Conservation (phyloP, 2,329 filamentous ascomycete species). For the Xylariaceae sp. region DNA sequence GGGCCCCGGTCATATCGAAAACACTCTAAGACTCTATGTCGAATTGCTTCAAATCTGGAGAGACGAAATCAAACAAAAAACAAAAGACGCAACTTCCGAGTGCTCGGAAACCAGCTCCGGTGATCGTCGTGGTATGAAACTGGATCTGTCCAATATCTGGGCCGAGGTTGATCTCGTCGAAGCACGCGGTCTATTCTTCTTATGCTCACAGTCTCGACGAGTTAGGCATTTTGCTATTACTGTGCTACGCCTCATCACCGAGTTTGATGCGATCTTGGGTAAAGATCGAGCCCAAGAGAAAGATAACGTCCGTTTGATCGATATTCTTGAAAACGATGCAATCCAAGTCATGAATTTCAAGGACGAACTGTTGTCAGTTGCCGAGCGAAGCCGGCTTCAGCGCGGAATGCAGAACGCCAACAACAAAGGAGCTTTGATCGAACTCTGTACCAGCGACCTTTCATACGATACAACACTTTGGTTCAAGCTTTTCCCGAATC, state of each 20-base stretch:
- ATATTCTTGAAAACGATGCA: constrained; percentile 86
- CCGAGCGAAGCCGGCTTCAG: constrained; percentile 86
- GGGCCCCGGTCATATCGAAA: constrained; percentile 89
- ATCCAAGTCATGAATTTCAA: constrained; percentile 86
- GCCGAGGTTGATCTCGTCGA: constrained; percentile 96
- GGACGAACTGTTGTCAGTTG: constrained; percentile 83
- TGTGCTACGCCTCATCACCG: constrained; percentile 82
- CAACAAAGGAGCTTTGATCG: constrained; percentile 78
- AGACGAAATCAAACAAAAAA: constrained; percentile 86
- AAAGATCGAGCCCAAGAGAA: constrained; percentile 56
- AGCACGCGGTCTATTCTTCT: constrained; percentile 91
- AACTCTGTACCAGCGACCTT: constrained; percentile 91
- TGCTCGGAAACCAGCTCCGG: constrained; percentile 55
- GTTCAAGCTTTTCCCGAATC: constrained; percentile 97
- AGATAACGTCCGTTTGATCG: constrained; percentile 71
- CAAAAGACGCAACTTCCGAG: constrained; percentile 64
- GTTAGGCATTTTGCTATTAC: constrained; percentile 89
- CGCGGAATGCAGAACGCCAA: constrained; percentile 82
- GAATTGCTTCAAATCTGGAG: constrained; percentile 96
- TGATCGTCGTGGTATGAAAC: constrained; percentile 68
- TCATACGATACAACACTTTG: constrained; percentile 92
- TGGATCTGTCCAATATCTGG: constrained; percentile 83
- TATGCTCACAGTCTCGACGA: constrained; percentile 89
- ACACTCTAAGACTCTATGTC: constrained; percentile 84
- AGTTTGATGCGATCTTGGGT: constrained; percentile 85